Base-by-base conservation (phyloP, 2,329 filamentous ascomycete species). In the Sarocladium brachiariae region DNA sequence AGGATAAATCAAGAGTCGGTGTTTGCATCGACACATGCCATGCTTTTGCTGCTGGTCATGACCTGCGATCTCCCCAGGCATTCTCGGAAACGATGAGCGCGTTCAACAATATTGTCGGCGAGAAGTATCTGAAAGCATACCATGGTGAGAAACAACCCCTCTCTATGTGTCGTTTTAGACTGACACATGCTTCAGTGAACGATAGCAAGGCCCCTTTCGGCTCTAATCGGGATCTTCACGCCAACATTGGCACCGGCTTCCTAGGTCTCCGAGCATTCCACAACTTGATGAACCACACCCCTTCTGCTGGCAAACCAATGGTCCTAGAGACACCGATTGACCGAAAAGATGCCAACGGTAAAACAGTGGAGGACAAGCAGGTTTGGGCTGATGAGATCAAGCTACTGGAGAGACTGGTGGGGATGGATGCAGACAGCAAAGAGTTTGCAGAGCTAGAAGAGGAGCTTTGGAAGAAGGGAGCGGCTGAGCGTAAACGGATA, bases 11-110 rank as follows among this genome's bases (percentile, higher is more conserved):
- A 38, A 83, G 93, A 27, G 84, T 99, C 2, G 93, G 92, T 41
- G 90, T 99, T 16, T 99, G 93, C 67, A 82, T 99, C 51, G 93
- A 99, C 65, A 99, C 93, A 0, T 99, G 93, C 69, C 93, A 99
- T 68, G 84, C 90, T 52, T 97, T 97, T 66, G 92, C 92, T 0
- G 91, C 89, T 0, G 93, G 93, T 5, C 93, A 97, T 65, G 93
- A 99, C 65, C 69, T 99, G 27, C 81, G 89, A 50, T 82, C 84
- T 0, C 85, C 88, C 0, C 77, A 81, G 48, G 77, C 85, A 0
- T 96, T 95, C 65, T 72, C 78, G 30, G 69, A 76, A 47, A 93
- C 89, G 0, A 80, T 97, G 66, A 66, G 78, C 30, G 75, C 84
- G 27, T 96, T 99, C 59, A 86, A 95, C 57, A 64, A 80, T 9